Evolutionary conservation across 2,329 filamentous ascomycete species (phyloP).

Genomic region (Colletotrichum sp.): DNA sequence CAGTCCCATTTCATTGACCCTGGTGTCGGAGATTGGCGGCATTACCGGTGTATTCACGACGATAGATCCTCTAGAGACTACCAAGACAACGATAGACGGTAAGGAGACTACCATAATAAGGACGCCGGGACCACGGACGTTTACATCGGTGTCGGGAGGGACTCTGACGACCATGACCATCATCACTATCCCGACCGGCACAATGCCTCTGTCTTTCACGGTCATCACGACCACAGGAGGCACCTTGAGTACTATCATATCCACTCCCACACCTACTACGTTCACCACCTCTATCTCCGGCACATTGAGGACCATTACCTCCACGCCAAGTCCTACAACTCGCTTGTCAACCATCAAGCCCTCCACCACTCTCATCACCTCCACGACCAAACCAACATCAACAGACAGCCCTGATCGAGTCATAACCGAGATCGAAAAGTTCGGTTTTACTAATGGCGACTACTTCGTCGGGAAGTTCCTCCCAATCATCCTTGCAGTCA

Average conservation of each 20-base stretch:
- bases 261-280: constrained; percentile 23
- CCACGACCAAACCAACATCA: constrained; percentile 17
- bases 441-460: constrained; percentile 27
- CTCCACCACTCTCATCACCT: constrained; percentile 28
- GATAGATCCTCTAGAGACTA: constrained; percentile 25
- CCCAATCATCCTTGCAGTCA: constrained; percentile 42
- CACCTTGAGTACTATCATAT: constrained; percentile 19
- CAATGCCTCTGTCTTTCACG: constrained; percentile 21
- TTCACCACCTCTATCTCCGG: constrained; percentile 30
- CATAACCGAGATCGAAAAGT: constrained; percentile 26
- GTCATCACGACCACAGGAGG: constrained; percentile 29
- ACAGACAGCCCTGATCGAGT: not conserved
- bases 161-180: constrained; percentile 27
- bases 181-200: constrained; percentile 30
- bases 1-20: constrained; percentile 26
- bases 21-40: constrained; percentile 29
- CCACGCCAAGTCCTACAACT: constrained; percentile 29
- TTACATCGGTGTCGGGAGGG: constrained; percentile 30
- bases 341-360: constrained; percentile 25
- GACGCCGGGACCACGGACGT: constrained; percentile 26
- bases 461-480: constrained; percentile 48
- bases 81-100: constrained; percentile 28
- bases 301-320: constrained; percentile 30
- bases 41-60: constrained; percentile 27
- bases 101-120: constrained; percentile 26